Base-by-base conservation (phyloP, 2,329 filamentous ascomycete genomes). In the Pochonia chlamydosporia region DNA sequence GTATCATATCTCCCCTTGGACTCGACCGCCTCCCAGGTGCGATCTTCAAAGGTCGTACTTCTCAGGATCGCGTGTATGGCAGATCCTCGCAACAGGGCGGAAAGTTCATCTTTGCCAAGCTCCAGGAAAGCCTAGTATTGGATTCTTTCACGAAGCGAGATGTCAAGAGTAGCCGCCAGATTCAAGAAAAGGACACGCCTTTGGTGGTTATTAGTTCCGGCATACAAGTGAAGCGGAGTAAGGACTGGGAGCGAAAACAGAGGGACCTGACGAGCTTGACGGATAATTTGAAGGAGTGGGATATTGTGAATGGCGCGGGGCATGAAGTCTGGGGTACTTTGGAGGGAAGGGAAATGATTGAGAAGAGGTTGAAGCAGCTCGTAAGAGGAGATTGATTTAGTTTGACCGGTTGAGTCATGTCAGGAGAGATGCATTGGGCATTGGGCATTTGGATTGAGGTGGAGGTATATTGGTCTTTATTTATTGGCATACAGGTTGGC, bases 111-210 rank as follows among this genome's bases (percentile, higher is more conserved):
- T 96, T 95, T 64, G 87, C 90, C 4, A 88, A 91, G 67, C 74
- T 99, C 47, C 93, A 99, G 67, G 93, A 99, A 70, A 92, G 85
- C 54, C 75, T 97, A 1, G 89, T 96, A 26, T 91, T 91, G 1
- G 79, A 84, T 54, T 89, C 87, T 1, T 81, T 97, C 55, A 89
- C 89, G 13, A 85, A 84, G 64, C 87, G 87, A 28, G 93, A 99
- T 59, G 82, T 95, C 16, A 72, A 77, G 39, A 87, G 84, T 49
- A 89, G 89, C 49, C 76, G 86, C 20, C 83, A 84, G 40, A 93
- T 97, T 45, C 89, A 96, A 67, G 76, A 78, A 49, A 74, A 75
- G n/a, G 74, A 87, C 49, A 87, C 86, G 13, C 85, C 89, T 6
- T 69, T 97, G 33, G 84, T 84, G 2, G 72, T 99, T 21, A 78